Evolutionary conservation across 2,329 filamentous ascomycete genomes (phyloP).

Genomic region (Microcyclosporella mali): DNA sequence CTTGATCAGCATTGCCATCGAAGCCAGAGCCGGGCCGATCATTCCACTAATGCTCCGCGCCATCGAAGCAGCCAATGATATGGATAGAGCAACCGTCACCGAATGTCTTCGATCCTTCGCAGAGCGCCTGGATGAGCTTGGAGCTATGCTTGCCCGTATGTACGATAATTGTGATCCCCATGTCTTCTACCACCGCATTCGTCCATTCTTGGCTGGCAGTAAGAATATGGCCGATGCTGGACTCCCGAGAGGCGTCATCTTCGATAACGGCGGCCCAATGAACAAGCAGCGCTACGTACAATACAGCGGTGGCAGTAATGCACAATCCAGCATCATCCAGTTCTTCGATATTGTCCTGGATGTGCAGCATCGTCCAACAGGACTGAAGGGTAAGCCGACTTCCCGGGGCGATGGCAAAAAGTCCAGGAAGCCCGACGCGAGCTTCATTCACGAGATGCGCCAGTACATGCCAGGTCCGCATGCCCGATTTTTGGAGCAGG

Average conservation of each 20-base stretch:
- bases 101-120: constrained; percentile 75
- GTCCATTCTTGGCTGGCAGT: constrained; percentile 91
- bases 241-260: constrained; percentile 77
- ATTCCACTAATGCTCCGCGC: constrained; percentile 85
- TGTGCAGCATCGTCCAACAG: constrained; percentile 84
- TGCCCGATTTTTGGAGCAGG: constrained; percentile 77
- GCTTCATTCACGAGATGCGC: constrained; percentile 96
- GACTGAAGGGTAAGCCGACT: constrained; percentile 50
- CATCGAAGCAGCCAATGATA: constrained; percentile 68
- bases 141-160: constrained; percentile 73
- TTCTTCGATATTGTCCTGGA: constrained; percentile 93
- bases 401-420: constrained; percentile 44
- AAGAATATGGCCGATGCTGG: constrained; percentile 98
- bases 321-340: constrained; percentile 92
- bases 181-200: constrained; percentile 91
- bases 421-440: constrained; percentile 44
- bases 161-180: constrained; percentile 92
- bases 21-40: constrained; percentile 80
- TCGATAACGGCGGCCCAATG: constrained; percentile 62
- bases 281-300: constrained; percentile 61
- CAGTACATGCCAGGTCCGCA: constrained; percentile 94
- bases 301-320: constrained; percentile 91
- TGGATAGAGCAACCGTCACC: constrained; percentile 65
- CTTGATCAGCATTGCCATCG: constrained; percentile 88
- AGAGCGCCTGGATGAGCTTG: constrained; percentile 80